Evolutionary conservation across 176 grass and related monocot species (phyloP), one percentile per base, ranked within the genome.

Genomic region (Carex myosuroides): DNA sequence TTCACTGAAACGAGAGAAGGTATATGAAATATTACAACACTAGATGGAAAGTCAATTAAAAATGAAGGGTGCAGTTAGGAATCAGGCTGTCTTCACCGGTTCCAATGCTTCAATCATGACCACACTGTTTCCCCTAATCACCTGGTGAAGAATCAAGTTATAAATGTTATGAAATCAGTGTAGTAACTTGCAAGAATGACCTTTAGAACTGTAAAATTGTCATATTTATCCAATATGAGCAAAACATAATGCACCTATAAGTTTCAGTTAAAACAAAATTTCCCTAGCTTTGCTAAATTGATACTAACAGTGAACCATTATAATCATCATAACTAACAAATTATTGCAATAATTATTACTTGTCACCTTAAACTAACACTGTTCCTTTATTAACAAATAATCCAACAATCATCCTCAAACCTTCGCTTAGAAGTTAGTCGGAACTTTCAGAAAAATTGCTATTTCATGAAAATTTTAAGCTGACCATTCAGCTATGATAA

Each of bases 51-150:
- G 33, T 44, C 20, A 56, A 17, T 24, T 64, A 42, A 42, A 54
- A 37, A 13, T 42, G 9, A 22, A 53, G 71, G 46, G 11, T 21
- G 13, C 20, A 75, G 54, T 54, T 12, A 26, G 13, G 26, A 5
- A 54, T 83, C 80, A 83, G 64, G 8, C 42, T 2, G 39, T 33
- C 64, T 20, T 94, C 7, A 98, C 85, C 0, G 91, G 95, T 87
- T 94, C 95, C 0, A 98, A 88, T 57, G 91, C 92, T 94, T 98
- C 92, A 71, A 98, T 94, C 91, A 98, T 98, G 20, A 94, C 95
- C 84, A 98, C 95, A 71, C 92, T 98, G 73, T 98, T 98, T 79
- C 95, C 92, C 77, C 95, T 87, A n/a, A 98, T 87, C 60, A 98
- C 95, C 95, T 98, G 85, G 41, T 92, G 12, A 72, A 72, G 50